A percentile compares a stretch with the other conserved stretches of the same genome.
phyloP scores from a whole-genome alignment of 257 asterid species.

The Salvia splendens region DNA sequence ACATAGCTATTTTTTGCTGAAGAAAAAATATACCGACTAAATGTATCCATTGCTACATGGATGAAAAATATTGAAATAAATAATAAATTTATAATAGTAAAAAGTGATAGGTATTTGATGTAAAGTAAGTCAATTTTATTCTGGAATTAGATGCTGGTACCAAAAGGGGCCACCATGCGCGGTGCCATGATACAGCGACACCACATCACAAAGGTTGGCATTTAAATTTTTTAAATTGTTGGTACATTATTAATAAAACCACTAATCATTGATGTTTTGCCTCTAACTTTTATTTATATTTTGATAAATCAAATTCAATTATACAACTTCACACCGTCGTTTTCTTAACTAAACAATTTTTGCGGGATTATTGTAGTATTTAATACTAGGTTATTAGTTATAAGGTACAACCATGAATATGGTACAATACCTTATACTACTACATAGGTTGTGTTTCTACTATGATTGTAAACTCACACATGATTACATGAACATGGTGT shows the following conservation, averaged over 20 bases:
- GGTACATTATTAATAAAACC: background rate
- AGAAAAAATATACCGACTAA: background rate
- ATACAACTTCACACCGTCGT: too few species aligned
- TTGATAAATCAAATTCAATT: too few species aligned
- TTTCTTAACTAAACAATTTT: too few species aligned
- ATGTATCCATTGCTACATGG: constrained; percentile 6
- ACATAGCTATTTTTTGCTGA: too few species aligned
- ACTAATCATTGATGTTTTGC: background rate
- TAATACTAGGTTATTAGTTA: too few species aligned
- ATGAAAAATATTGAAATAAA: background rate
- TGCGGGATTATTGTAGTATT: too few species aligned
- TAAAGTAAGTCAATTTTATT: constrained; percentile 12
- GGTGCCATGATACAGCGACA: constrained; percentile 36
- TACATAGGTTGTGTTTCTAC: too few species aligned
- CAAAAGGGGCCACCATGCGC: constrained; percentile 28
- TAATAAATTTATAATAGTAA: background rate
- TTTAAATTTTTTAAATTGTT: background rate
- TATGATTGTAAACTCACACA: too few species aligned
- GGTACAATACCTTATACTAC: too few species aligned
- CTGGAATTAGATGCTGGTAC: constrained; percentile 42
- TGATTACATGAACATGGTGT: too few species aligned
- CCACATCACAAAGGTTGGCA: constrained; percentile 26
- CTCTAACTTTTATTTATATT: background rate
- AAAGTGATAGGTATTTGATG: background rate
- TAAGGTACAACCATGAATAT: background rate